These are phyloP conservation scores for Trichophyton verrucosum DNA, from an alignment of 2,329 filamentous ascomycete genomes.

Conservation along the genomic window DNA sequence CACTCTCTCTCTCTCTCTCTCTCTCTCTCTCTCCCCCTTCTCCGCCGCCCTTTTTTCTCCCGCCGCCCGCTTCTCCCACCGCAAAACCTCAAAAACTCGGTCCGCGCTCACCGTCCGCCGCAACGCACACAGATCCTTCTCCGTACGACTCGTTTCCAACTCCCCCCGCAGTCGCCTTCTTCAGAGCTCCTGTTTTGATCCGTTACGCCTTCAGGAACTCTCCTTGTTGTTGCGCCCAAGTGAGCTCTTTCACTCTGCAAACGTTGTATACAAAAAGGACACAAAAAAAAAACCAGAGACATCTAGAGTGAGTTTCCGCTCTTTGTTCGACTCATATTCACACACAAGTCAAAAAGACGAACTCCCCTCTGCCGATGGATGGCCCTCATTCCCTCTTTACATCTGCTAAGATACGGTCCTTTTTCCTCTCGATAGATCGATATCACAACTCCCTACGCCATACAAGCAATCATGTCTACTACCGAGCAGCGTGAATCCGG, in stretches of 20 bases:
- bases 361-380: neutral
- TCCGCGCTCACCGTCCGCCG: constrained; percentile 16
- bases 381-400: neutral
- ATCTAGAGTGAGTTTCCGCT: neutral
- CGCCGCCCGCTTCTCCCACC: constrained; percentile 7
- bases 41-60: constrained; percentile 9
- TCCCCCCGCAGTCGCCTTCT: constrained; percentile 17
- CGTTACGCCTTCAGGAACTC: neutral
- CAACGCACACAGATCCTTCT: constrained; percentile 14
- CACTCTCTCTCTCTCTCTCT: constrained; percentile 14
- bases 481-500: constrained; percentile 40
- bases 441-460: neutral
- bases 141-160: constrained; percentile 21
- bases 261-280: neutral
- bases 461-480: constrained; percentile 43
- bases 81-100: constrained; percentile 6
- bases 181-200: constrained; percentile 9
- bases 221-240: neutral
- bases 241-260: neutral
- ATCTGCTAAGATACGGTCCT: neutral
- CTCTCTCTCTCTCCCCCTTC: constrained; percentile 15
- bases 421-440: neutral
- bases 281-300: neutral
- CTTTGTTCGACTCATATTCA: neutral
- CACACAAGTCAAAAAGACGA: neutral